Conservation (phyloP, 2,329 filamentous ascomycete species). For the Coniochaeta sp. region DNA sequence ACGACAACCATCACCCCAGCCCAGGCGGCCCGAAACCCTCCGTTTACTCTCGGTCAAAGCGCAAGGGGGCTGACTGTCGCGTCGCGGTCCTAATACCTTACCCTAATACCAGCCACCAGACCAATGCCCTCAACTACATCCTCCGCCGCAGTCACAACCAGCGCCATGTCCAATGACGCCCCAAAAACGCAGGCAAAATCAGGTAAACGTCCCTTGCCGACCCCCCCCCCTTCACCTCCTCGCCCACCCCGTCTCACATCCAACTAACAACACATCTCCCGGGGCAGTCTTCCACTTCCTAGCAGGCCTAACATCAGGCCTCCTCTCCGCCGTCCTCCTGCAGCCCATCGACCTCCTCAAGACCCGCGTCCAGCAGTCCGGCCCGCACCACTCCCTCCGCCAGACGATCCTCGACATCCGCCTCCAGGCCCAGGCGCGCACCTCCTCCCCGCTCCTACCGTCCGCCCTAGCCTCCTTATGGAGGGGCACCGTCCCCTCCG, state of each 20-base stretch:
- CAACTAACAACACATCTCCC: not conserved
- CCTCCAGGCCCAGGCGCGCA: conserved; percentile 16
- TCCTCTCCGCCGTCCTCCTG: conserved; percentile 80
- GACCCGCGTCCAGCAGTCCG: conserved; percentile 88
- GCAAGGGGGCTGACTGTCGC: no score
- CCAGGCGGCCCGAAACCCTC: not conserved
- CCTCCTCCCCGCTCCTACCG: conserved; percentile 39
- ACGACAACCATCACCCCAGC: not conserved
- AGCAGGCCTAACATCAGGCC: conserved; percentile 80
- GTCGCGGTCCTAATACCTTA: no score
- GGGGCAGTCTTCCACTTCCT: conserved; percentile 71
- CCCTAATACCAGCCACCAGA: no score
- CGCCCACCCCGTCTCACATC: not conserved
- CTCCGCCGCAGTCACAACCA: no score
- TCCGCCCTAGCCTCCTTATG: conserved; percentile 58
- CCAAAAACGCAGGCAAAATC: conserved; percentile 25
- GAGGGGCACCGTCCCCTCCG: conserved; percentile 87
- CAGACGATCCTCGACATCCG: conserved; percentile 65
- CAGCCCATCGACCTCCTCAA: conserved; percentile 96
- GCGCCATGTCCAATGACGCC: conserved; percentile 26
- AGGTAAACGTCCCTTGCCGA: conserved; percentile 15
- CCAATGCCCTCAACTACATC: no score
- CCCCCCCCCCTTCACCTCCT: not conserved
- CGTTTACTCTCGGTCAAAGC: no score
- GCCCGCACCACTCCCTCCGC: conserved; percentile 60